Percentiles rank a stretch among this genome's conserved stretches.
phyloP scores from a whole-genome alignment of 1,284 basidiomycete genomes.

The Ustilago vetiveriae region DNA sequence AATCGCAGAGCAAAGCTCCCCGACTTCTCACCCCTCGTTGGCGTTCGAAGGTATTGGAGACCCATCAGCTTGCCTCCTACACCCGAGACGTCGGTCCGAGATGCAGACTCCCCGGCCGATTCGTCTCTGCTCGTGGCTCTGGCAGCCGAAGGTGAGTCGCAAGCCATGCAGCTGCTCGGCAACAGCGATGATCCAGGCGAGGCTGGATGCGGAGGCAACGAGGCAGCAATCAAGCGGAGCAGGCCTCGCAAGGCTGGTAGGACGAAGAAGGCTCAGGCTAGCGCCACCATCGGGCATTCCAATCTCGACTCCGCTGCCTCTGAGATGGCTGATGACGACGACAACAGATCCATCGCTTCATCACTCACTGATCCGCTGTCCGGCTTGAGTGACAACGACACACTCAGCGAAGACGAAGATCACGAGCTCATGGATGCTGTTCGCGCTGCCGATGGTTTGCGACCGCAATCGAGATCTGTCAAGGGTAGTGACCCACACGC shows the following conservation, averaged over 20 bases:
- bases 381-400: slow-evolving; percentile 44
- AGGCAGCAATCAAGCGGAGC: slow-evolving; percentile 4
- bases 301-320: slow-evolving; percentile 14
- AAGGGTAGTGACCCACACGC: slow-evolving; percentile 9
- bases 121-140: slow-evolving; percentile 12
- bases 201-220: slow-evolving; percentile 32
- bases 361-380: slow-evolving; percentile 58
- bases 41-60: slow-evolving; percentile 54
- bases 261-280: background rate
- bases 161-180: slow-evolving; percentile 15
- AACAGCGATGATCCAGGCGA: slow-evolving; percentile 19
- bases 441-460: slow-evolving; percentile 19
- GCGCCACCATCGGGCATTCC: slow-evolving; percentile 15
- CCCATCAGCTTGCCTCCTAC: slow-evolving; percentile 43
- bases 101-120: slow-evolving; percentile 9
- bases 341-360: slow-evolving; percentile 46
- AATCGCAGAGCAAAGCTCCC: slow-evolving; percentile 53
- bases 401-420: slow-evolving; percentile 49
- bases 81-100: slow-evolving; percentile 34
- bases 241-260: slow-evolving; percentile 1
- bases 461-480: slow-evolving; percentile 3
- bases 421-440: slow-evolving; percentile 43
- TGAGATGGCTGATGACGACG: slow-evolving; percentile 28
- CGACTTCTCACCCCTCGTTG: slow-evolving; percentile 61
- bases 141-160: slow-evolving; percentile 18